A percentile compares a stretch with the other conserved stretches of the same genome.
Evolutionary conservation across 1,139 yeast genomes (phyloP).

Genomic region (Pneumocystis murina): DNA sequence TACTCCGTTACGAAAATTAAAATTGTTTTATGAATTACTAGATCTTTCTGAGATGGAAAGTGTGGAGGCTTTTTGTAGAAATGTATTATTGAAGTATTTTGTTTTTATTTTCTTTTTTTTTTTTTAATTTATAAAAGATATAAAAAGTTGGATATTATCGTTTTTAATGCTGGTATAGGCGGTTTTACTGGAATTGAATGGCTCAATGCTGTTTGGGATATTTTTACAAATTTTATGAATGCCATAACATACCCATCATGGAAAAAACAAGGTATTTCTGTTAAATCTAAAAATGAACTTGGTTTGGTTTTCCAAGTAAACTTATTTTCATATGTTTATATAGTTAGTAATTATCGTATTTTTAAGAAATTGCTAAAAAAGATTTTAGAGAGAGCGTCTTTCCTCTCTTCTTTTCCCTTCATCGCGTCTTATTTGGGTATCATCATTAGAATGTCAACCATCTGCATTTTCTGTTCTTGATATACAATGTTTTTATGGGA

Average conservation of each 20-base stretch:
- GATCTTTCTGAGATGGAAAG: conserved; percentile 91
- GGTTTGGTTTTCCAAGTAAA: conserved; percentile 90
- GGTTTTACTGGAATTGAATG: conserved; percentile 78
- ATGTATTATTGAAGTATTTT: neutral
- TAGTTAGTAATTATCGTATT: conserved; percentile 20
- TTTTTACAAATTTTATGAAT: conserved; percentile 47
- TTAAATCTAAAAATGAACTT: conserved; percentile 48
- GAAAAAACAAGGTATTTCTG: conserved; percentile 66
- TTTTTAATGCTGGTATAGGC: conserved; percentile 82
- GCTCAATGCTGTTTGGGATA: conserved; percentile 55
- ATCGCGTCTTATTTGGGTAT: conserved; percentile 6
- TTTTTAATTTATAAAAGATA: neutral
- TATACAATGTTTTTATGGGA: conserved; percentile 48
- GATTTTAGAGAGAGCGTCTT: neutral
- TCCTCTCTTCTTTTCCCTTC: neutral
- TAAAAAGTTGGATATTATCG: conserved; percentile 36
- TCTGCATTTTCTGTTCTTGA: conserved; percentile 35
- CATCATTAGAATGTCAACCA: conserved; percentile 7
- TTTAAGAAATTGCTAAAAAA: neutral
- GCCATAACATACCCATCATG: conserved; percentile 75
- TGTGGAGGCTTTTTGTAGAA: conserved; percentile 30
- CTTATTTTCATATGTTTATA: conserved; percentile 84
- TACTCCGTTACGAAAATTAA: conserved; percentile 28
- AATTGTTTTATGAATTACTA: conserved; percentile 71
- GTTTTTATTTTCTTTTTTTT: neutral